These are phyloP conservation scores for Heterobasidion parviporum DNA, from an alignment of 1,284 basidiomycete species.

Conservation along the genomic window DNA sequence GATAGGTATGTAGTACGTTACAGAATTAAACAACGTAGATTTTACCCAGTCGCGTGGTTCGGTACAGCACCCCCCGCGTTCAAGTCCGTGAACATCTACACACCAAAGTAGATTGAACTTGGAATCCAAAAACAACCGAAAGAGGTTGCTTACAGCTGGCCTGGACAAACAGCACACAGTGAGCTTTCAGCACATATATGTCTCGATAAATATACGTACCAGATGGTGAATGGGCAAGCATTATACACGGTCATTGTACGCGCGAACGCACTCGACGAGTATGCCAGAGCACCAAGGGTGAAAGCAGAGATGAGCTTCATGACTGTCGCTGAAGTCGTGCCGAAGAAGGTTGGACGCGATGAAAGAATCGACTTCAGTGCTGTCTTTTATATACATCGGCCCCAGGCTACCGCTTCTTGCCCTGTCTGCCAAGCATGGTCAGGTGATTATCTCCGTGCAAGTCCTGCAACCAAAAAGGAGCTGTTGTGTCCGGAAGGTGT, in stretches of 20 bases:
- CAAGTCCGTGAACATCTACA: constrained; percentile 24
- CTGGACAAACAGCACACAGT: not conserved
- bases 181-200: not conserved
- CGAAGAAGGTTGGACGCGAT: not conserved
- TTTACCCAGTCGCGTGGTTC: constrained; percentile 21
- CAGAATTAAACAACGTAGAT: not conserved
- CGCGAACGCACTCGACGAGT: constrained; percentile 16
- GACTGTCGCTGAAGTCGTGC: too few relatives aligned
- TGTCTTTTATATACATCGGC: too few relatives aligned
- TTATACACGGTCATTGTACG: constrained; percentile 30
- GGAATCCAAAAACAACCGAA: not conserved
- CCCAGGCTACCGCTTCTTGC: too few relatives aligned
- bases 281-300: constrained; percentile 13
- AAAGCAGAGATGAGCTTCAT: constrained; percentile 12
- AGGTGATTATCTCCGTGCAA: too few relatives aligned
- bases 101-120: not conserved
- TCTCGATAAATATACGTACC: constrained; percentile 16
- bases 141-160: not conserved
- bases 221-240: constrained; percentile 28
- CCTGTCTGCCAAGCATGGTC: too few relatives aligned
- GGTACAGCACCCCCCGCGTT: constrained; percentile 20
- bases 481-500: too few relatives aligned
- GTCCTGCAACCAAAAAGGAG: too few relatives aligned
- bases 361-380: not conserved
- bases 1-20: not conserved